These are phyloP conservation scores for Pseudogymnoascus sp. DNA, from an alignment of 2,329 filamentous ascomycete species.

Conservation along the genomic window DNA sequence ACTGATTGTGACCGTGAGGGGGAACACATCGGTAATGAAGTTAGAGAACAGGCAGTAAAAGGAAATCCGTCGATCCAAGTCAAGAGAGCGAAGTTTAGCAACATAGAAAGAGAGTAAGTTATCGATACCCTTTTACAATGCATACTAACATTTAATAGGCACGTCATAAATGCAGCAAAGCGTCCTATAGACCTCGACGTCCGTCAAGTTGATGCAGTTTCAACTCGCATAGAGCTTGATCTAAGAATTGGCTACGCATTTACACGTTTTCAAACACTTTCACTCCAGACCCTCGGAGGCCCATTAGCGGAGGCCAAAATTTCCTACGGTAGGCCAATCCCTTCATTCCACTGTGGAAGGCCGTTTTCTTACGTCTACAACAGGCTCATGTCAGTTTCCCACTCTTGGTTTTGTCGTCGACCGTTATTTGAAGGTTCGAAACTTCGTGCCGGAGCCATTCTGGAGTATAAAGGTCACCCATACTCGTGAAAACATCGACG, in stretches of 20 bases:
- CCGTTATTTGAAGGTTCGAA: slow-evolving; percentile 85
- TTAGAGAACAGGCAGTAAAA: slow-evolving; percentile 68
- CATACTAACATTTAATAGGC: slow-evolving; percentile 40
- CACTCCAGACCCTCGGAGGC: slow-evolving; percentile 63
- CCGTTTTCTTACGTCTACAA: slow-evolving; percentile 12
- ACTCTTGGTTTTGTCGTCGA: slow-evolving; percentile 96
- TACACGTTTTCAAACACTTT: slow-evolving; percentile 77
- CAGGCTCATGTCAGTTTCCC: slow-evolving; percentile 89
- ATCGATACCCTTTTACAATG: slow-evolving; percentile 10
- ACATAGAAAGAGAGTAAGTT: slow-evolving; percentile 79
- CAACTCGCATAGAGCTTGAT: slow-evolving; percentile 85
- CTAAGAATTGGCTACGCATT: slow-evolving; percentile 88
- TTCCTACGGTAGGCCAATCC: not conserved
- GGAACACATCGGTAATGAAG: slow-evolving; percentile 90
- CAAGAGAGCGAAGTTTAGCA: slow-evolving; percentile 86
- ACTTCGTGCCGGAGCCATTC: slow-evolving; percentile 86
- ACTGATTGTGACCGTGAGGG: slow-evolving; percentile 98
- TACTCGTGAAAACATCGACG: slow-evolving; percentile 65
- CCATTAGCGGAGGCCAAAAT: slow-evolving; percentile 52
- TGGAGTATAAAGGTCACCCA: slow-evolving; percentile 88
- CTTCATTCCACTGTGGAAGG: not conserved
- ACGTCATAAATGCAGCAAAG: slow-evolving; percentile 76
- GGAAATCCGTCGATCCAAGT: slow-evolving; percentile 68
- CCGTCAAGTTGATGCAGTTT: slow-evolving; percentile 76
- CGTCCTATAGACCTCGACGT: slow-evolving; percentile 74